Percentiles rank a stretch among this genome's conserved stretches.
These are phyloP conservation scores for Boletus rubroflammeus DNA, from an alignment of 768 basidiomycete genomes.

Conservation along the genomic window DNA sequence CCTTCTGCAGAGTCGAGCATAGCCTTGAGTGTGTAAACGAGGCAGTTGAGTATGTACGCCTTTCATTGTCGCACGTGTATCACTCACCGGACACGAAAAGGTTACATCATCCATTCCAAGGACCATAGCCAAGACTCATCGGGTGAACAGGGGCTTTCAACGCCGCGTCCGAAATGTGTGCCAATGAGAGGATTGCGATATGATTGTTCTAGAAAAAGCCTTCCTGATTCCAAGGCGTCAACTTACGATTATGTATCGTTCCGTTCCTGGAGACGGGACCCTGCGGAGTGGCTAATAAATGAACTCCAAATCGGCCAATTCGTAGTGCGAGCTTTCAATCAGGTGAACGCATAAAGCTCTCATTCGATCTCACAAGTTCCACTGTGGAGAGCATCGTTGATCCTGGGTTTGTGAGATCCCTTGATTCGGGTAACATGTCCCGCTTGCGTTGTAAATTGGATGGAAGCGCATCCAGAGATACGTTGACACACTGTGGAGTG, in stretches of 20 bases:
- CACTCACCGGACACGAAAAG: neutral
- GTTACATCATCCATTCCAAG: slow-evolving; percentile 6
- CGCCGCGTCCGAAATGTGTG: slow-evolving; percentile 11
- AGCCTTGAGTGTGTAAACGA: neutral
- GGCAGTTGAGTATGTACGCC: neutral
- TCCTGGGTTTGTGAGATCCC: neutral
- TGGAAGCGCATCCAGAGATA: neutral
- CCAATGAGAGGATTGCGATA: slow-evolving; percentile 22
- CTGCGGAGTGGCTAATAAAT: slow-evolving; percentile 10
- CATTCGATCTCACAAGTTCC: neutral
- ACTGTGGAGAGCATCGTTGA: neutral
- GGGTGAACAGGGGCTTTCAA: slow-evolving; percentile 1
- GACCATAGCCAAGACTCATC: neutral
- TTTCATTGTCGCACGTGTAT: slow-evolving; percentile 5
- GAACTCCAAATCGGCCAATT: slow-evolving; percentile 1
- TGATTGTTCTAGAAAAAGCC: slow-evolving; percentile 11
- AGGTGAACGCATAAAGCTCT: slow-evolving; percentile 4
- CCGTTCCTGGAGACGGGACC: slow-evolving; percentile 19
- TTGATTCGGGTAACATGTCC: neutral
- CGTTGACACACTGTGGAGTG: slow-evolving; percentile 13
- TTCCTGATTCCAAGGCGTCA: slow-evolving; percentile 1
- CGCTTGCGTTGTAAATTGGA: neutral
- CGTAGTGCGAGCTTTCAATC: neutral
- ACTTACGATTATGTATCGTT: slow-evolving; percentile 5
- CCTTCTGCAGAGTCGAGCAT: neutral